Evolutionary conservation across 1,284 basidiomycete species (phyloP).

Genomic region (Sutorius eximius): DNA sequence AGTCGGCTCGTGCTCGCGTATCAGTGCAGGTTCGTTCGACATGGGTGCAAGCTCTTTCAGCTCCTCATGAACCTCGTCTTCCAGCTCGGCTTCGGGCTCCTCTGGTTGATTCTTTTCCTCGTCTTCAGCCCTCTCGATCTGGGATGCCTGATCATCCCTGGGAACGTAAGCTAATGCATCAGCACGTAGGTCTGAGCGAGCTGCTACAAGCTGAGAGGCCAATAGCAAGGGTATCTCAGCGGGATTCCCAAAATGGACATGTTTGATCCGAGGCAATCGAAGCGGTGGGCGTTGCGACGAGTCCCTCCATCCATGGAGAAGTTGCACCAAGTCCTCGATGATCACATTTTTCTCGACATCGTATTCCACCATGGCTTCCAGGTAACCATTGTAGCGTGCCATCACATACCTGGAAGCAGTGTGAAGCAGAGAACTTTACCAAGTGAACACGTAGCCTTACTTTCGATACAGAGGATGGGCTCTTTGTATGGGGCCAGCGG

Average conservation of each 20-base stretch:
- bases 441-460: conserved; percentile 1
- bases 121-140: background rate
- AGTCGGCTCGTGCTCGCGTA: conserved; percentile 20
- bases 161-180: conserved; percentile 18
- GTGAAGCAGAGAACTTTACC: background rate
- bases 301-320: background rate
- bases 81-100: conserved; percentile 12
- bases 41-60: conserved; percentile 1
- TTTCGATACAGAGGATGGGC: conserved; percentile 14
- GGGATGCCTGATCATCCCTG: background rate
- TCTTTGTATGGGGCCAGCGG: conserved; percentile 1
- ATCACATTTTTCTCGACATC: background rate
- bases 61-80: conserved; percentile 23
- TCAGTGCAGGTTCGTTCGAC: conserved; percentile 9
- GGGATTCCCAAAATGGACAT: conserved; percentile 17
- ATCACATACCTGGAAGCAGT: conserved; percentile 15
- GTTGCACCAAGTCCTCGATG: background rate
- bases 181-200: conserved; percentile 16
- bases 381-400: background rate
- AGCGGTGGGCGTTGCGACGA: background rate
- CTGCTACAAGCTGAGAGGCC: conserved; percentile 14
- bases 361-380: background rate
- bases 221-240: conserved; percentile 25
- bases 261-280: conserved; percentile 13
- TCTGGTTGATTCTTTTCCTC: background rate